These are phyloP conservation scores for Saccharomycopsis capsularis DNA, from an alignment of 805 yeast genomes.

Conservation along the genomic window DNA sequence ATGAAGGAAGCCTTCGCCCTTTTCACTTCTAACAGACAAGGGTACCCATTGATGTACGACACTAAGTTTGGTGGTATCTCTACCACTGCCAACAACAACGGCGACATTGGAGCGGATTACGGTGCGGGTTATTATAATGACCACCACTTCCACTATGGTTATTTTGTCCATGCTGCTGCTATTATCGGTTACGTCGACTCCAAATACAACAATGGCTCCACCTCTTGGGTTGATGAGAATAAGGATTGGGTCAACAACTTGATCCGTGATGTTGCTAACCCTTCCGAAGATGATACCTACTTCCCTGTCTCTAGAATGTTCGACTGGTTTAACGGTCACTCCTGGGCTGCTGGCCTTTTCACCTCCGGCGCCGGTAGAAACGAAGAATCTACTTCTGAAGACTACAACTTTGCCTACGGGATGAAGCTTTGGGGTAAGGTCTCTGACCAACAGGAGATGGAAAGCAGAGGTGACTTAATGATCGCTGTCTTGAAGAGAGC, in stretches of 20 bases:
- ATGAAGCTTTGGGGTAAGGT: constrained; percentile 64
- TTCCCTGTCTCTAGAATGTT: constrained; percentile 63
- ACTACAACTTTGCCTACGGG: constrained; percentile 60
- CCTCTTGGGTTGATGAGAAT: constrained; percentile 41
- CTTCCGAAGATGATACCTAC: constrained; percentile 41
- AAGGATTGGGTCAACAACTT: constrained; percentile 54
- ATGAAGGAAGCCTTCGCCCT: constrained; percentile 35
- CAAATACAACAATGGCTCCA: constrained; percentile 29
- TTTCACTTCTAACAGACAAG: constrained; percentile 34
- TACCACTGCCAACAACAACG: constrained; percentile 39
- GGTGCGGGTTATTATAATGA: constrained; percentile 49
- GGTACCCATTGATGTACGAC: constrained; percentile 43
- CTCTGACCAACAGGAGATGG: constrained; percentile 45
- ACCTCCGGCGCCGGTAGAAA: constrained; percentile 62
- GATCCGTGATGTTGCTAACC: constrained; percentile 64
- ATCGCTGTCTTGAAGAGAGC: constrained; percentile 48
- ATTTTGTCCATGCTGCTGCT: constrained; percentile 54
- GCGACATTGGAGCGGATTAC: constrained; percentile 41
- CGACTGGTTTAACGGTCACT: constrained; percentile 70
- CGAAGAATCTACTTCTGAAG: constrained; percentile 68
- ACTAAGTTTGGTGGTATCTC: constrained; percentile 44
- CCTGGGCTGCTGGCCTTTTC: constrained; percentile 67
- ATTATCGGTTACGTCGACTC: constrained; percentile 58
- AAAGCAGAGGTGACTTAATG: constrained; percentile 50
- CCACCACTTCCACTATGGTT: constrained; percentile 54